These are phyloP conservation scores for Phyllosticta citribraziliensis DNA, from an alignment of 2,329 filamentous ascomycete species.

Conservation along the genomic window DNA sequence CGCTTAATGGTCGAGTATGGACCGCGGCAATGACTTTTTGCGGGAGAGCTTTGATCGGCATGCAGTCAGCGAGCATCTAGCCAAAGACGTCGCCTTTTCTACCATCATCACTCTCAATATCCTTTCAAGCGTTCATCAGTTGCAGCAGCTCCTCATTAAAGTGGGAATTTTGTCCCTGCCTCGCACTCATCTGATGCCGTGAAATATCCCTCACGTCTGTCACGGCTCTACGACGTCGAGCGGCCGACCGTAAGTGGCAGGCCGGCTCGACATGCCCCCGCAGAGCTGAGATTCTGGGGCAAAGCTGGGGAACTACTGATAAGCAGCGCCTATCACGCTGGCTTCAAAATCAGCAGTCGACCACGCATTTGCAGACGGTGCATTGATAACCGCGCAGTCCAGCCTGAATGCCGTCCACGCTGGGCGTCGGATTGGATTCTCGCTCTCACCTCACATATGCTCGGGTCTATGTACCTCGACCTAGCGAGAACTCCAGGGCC, in stretches of 20 bases:
- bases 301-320: not conserved
- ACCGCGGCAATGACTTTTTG: not conserved
- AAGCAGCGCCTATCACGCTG: not conserved
- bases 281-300: not conserved
- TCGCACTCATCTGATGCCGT: not conserved
- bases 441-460: too few relatives aligned
- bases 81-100: not conserved
- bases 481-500: too few relatives aligned
- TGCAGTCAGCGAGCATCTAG: not conserved
- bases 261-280: not conserved
- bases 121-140: not conserved
- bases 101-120: not conserved
- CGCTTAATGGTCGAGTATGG: not conserved
- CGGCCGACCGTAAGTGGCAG: not conserved
- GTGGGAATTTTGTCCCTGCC: not conserved
- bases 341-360: not conserved
- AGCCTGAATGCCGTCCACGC: too few relatives aligned
- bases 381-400: too few relatives aligned
- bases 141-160: not conserved
- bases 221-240: not conserved
- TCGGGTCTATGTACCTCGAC: too few relatives aligned
- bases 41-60: not conserved
- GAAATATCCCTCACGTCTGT: not conserved
- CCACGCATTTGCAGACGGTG: not conserved
- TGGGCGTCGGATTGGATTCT: too few relatives aligned